A percentile compares a stretch with the other conserved stretches of the same genome.
phyloP scores from a whole-genome alignment of 2,329 filamentous ascomycete genomes.

The Chaetomium sp. region DNA sequence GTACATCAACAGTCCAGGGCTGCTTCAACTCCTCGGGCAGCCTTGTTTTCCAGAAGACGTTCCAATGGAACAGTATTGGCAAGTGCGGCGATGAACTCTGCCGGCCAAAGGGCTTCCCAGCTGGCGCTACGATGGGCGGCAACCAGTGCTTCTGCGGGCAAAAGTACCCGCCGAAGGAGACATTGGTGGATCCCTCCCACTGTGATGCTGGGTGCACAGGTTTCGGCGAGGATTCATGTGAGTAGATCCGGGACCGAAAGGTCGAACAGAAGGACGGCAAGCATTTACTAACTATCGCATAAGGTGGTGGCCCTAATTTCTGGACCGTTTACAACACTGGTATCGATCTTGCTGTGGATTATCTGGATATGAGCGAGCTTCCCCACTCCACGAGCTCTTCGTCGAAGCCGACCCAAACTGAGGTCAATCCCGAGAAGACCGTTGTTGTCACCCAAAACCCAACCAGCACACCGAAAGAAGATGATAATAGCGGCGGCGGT shows the following conservation, averaged over 20 bases:
- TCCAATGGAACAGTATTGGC: conserved; percentile 36
- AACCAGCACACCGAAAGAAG: conserved; percentile 18
- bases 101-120: conserved; percentile 39
- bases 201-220: conserved; percentile 64
- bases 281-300: conserved; percentile 7
- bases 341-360: conserved; percentile 34
- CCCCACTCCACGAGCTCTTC: conserved; percentile 26
- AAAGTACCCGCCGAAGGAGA: conserved; percentile 53
- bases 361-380: conserved; percentile 25
- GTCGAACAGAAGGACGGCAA: background rate
- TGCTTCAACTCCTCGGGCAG: conserved; percentile 43
- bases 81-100: conserved; percentile 37
- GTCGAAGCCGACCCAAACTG: conserved; percentile 9
- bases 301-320: conserved; percentile 50
- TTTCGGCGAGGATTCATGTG: conserved; percentile 59
- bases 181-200: conserved; percentile 47
- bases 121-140: conserved; percentile 57
- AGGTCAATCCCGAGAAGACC: conserved; percentile 5
- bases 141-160: conserved; percentile 68
- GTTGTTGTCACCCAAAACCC: conserved; percentile 21
- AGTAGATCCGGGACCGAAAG: conserved; percentile 25
- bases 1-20: conserved; percentile 41
- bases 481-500: conserved; percentile 42
- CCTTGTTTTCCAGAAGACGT: conserved; percentile 24
- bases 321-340: conserved; percentile 49